These are phyloP conservation scores for Sclerotiophoma versabilis DNA, from an alignment of 2,329 filamentous ascomycete species.

Conservation along the genomic window DNA sequence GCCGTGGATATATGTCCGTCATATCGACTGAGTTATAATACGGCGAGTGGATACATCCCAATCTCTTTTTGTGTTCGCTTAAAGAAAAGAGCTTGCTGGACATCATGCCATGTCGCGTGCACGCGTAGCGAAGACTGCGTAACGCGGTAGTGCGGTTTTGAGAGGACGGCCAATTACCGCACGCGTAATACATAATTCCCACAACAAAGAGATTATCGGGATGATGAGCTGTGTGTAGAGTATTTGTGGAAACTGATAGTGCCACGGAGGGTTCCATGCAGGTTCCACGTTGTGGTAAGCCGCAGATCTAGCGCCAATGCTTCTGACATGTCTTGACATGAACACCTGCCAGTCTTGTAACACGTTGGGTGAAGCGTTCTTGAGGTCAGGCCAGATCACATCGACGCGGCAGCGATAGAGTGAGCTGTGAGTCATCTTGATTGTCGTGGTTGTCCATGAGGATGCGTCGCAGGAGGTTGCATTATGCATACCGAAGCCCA, in stretches of 20 bases:
- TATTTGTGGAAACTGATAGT: neutral
- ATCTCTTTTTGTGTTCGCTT: constrained; percentile 9
- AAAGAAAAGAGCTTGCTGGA: neutral
- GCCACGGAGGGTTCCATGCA: constrained; percentile 15
- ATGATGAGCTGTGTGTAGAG: neutral
- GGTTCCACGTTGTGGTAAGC: constrained; percentile 15
- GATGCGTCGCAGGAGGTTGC: neutral
- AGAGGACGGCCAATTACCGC: neutral
- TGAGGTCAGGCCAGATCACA: constrained; percentile 2
- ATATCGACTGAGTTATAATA: constrained; percentile 4
- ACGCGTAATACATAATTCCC: neutral
- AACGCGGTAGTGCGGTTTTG: neutral
- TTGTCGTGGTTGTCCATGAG: neutral
- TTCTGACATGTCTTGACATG: constrained; percentile 12
- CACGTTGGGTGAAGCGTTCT: neutral
- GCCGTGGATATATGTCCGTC: neutral
- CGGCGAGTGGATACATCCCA: neutral
- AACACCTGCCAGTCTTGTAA: constrained; percentile 5
- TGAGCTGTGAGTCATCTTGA: neutral
- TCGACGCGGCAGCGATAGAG: constrained; percentile 1
- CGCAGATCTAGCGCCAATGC: constrained; percentile 12
- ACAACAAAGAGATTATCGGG: neutral
- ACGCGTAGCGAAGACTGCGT: constrained; percentile 1
- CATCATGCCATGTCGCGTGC: constrained; percentile 5
- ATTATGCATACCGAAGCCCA: neutral